phyloP scores from a whole-genome alignment of 768 basidiomycete genomes.

The Daedaleopsis nitida region DNA sequence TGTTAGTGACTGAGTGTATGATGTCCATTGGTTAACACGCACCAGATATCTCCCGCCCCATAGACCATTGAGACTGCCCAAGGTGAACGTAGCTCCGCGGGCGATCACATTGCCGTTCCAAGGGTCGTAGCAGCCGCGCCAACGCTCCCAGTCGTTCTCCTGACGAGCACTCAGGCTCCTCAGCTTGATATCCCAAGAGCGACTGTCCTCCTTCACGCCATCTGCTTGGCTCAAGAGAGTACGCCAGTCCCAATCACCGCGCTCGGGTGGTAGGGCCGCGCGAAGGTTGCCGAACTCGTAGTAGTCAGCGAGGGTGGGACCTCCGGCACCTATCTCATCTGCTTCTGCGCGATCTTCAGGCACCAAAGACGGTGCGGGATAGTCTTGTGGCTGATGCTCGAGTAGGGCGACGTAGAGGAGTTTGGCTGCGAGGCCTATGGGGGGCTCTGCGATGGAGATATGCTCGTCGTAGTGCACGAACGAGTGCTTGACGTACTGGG shows the following conservation, averaged over 20 bases:
- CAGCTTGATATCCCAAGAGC: neutral
- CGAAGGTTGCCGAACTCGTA: constrained; percentile 47
- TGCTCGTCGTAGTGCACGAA: constrained; percentile 24
- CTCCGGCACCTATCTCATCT: constrained; percentile 26
- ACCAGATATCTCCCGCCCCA: constrained; percentile 70
- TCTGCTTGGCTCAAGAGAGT: constrained; percentile 18
- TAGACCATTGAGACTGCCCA: constrained; percentile 53
- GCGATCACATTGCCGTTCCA: constrained; percentile 26
- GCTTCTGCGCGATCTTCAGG: constrained; percentile 33
- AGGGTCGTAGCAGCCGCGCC: constrained; percentile 47
- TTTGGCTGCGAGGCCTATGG: constrained; percentile 57
- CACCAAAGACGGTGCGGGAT: constrained; percentile 22
- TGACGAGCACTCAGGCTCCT: constrained; percentile 40
- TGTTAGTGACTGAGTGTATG: neutral
- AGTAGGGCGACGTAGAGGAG: constrained; percentile 63
- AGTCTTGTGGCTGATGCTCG: constrained; percentile 43
- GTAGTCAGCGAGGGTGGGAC: constrained; percentile 61
- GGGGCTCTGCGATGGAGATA: constrained; percentile 40
- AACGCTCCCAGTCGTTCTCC: constrained; percentile 62
- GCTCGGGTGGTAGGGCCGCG: constrained; percentile 31
- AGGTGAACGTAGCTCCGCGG: constrained; percentile 41
- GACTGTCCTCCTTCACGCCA: constrained; percentile 23
- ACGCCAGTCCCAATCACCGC: constrained; percentile 29
- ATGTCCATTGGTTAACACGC: constrained; percentile 29
- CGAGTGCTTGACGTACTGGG: constrained; percentile 10